Conservation (phyloP, 116 monocot genomes). For the Trichopus zeylanicus region DNA sequence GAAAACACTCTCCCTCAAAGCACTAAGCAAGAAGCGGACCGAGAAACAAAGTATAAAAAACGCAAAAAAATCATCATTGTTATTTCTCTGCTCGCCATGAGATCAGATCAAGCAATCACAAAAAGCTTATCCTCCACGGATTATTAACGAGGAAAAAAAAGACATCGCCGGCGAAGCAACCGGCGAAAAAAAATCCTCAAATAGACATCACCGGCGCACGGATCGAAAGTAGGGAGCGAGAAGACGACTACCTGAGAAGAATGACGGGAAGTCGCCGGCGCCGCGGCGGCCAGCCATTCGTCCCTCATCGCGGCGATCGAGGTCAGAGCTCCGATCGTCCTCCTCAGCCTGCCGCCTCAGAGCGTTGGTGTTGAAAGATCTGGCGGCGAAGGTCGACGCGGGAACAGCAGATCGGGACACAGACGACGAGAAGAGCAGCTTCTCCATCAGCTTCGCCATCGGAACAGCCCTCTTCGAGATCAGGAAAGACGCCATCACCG, state of each 20-base stretch:
- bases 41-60: too few species aligned
- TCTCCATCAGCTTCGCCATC: slow-evolving; percentile 15
- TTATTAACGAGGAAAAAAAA: too few species aligned
- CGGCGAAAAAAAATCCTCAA: too few species aligned
- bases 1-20: too few species aligned
- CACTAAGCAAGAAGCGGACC: too few species aligned
- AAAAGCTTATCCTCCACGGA: too few species aligned
- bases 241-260: slow-evolving; percentile 53
- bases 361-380: slow-evolving; percentile 41
- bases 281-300: slow-evolving; percentile 14
- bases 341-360: slow-evolving; percentile 12
- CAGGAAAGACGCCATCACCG: not conserved
- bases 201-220: too few species aligned
- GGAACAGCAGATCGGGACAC: not conserved
- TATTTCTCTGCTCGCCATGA: too few species aligned
- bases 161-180: too few species aligned
- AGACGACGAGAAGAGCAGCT: slow-evolving; percentile 5
- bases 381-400: too few species aligned
- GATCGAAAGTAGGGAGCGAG: not conserved
- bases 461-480: slow-evolving; percentile 15
- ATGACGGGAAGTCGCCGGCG: slow-evolving; percentile 8
- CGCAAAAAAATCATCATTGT: too few species aligned
- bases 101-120: too few species aligned
- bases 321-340: slow-evolving; percentile 19
- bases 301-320: slow-evolving; percentile 14